phyloP scores from a whole-genome alignment of 257 asterid genomes.

The Fraxinus americana region DNA sequence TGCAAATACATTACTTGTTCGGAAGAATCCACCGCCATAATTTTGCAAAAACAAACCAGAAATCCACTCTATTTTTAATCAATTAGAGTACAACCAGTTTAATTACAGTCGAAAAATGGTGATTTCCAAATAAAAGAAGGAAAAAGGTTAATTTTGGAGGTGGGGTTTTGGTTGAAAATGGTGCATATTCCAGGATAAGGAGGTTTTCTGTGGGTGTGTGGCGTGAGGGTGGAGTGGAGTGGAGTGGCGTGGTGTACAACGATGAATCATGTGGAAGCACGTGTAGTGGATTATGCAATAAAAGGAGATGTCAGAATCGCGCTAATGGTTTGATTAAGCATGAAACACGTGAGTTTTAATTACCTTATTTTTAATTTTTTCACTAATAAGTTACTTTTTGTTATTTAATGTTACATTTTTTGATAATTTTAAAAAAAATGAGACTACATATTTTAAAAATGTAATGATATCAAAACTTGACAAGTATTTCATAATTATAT shows the following conservation, averaged over 20 bases:
- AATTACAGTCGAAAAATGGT: neutral
- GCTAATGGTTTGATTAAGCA: no score
- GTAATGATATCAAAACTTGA: no score
- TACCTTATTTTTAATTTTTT: no score
- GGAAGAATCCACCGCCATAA: slow-evolving; percentile 47
- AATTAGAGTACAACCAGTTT: neutral
- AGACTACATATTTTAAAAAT: no score
- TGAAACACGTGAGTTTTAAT: no score
- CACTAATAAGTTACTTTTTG: no score
- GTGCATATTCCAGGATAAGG: neutral
- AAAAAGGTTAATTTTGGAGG: neutral
- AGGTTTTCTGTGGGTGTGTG: neutral
- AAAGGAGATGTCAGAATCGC: no score
- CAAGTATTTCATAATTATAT: no score
- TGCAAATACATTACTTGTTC: slow-evolving; percentile 45
- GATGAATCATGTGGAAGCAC: neutral
- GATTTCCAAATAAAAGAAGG: neutral
- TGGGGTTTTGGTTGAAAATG: neutral
- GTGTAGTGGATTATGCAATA: no score
- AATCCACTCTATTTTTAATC: neutral
- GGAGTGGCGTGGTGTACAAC: neutral
- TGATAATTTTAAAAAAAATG: no score
- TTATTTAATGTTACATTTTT: no score
- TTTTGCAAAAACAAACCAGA: slow-evolving; percentile 9
- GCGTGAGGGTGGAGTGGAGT: neutral